Conservation (phyloP, 2,329 filamentous ascomycete species). For the Coniochaeta sp. region DNA sequence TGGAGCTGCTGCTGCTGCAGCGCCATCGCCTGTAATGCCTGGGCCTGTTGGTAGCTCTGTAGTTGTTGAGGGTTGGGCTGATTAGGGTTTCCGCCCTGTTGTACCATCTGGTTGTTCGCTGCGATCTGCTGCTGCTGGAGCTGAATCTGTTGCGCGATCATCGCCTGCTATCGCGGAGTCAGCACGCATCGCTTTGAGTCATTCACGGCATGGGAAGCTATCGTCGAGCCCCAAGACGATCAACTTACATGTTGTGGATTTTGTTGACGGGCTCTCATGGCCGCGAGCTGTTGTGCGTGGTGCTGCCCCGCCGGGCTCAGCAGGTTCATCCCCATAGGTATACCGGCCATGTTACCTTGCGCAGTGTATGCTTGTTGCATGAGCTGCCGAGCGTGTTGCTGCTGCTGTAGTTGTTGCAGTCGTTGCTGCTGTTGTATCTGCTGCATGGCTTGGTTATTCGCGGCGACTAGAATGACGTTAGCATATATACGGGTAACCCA, state of each 20-base stretch:
- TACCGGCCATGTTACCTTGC: constrained; percentile 44
- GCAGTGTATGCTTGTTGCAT: constrained; percentile 41
- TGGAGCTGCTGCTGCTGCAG: constrained; percentile 23
- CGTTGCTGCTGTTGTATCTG: constrained; percentile 51
- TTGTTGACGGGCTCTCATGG: constrained; percentile 16
- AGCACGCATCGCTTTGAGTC: neutral
- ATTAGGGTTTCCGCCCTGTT: constrained; percentile 33
- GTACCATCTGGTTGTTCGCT: constrained; percentile 34
- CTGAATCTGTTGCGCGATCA: constrained; percentile 41
- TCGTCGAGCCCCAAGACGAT: neutral
- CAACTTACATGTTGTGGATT: constrained; percentile 15
- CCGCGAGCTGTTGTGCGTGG: constrained; percentile 20
- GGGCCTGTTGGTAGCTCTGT: constrained; percentile 30
- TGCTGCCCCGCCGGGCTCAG: constrained; percentile 18
- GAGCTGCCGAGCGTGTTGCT: constrained; percentile 41
- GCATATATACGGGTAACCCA: neutral
- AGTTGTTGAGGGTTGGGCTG: constrained; percentile 32
- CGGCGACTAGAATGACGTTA: constrained; percentile 12
- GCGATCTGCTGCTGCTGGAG: constrained; percentile 36
- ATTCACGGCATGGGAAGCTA: constrained; percentile 8
- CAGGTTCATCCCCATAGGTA: constrained; percentile 40
- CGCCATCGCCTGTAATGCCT: constrained; percentile 15
- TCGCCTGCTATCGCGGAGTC: constrained; percentile 21
- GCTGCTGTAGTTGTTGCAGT: constrained; percentile 46
- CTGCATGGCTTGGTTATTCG: constrained; percentile 25